Evolutionary conservation across 345 rosid genomes (phyloP), one percentile per base, ranked within the genome.

Genomic region (Linum usitatissimum): DNA sequence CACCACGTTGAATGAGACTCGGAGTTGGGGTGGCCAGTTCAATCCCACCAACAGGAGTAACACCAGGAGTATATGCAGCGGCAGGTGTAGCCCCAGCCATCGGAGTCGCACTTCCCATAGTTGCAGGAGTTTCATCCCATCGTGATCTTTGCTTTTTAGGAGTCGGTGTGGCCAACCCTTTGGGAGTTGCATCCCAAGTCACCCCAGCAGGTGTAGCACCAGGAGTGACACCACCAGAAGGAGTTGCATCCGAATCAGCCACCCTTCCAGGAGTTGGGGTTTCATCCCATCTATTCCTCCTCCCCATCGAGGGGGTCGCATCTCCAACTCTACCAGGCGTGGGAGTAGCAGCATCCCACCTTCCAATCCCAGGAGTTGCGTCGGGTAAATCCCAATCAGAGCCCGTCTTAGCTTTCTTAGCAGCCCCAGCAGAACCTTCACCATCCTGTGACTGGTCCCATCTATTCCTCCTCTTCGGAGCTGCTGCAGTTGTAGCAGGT

Each of bases 71-170:
- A 76, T 75, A 81, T 28, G 86, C 84, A 59, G 76, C 91, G 14
- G 76, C 83, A 30, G 98, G 98, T 9, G 98, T 92, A 40, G 91
- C 83, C 54, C 97, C 95, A 0, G 82, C 80, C 86, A 86, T 72
- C 3, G 99, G 99, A 3, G 99, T 93, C 9, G 90, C 99, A 77
- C 97, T 87, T 21, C 88, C 96, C 96, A 93, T 90, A 36, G 92
- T 87, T 1, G 96, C 99, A 0, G 99, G 99, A 0, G 97, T 93
- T 79, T 90, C 99, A 48, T 93, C 99, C 99, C 99, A 93, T 65
- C 99, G 83, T 2, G 99, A 88, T 40, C 97, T 81, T 73, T 93
- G 99, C 42, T 88, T 76, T 67, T 93, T 93, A 0, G 97, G 99
- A 0, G 99, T 93, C 0, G 97, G 96, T 0, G 97, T 90, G 9